Percentiles rank a stretch among this genome's conserved stretches.
Conservation (phyloP, 129 eudicot genomes). For the Flaveria linearis region DNA sequence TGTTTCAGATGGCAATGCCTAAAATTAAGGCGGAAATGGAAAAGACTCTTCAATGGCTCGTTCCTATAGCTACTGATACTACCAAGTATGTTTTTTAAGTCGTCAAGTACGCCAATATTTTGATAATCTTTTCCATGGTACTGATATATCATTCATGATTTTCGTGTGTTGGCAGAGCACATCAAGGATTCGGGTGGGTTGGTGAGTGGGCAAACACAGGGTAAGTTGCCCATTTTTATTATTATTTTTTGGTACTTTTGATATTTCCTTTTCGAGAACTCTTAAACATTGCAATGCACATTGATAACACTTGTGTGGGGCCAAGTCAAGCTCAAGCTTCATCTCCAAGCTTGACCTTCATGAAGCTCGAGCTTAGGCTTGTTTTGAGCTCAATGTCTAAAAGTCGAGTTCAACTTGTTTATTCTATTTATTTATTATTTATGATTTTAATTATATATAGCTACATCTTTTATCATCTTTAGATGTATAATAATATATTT, state of each 20-base stretch:
- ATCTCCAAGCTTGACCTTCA: no score
- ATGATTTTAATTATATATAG: neutral
- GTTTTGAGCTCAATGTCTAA: neutral
- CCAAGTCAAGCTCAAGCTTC: no score
- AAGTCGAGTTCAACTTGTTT: neutral
- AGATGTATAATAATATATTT: neutral
- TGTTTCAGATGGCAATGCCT: constrained; percentile 68
- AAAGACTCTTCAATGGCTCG: constrained; percentile 88
- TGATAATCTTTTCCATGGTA: neutral
- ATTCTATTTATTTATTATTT: neutral
- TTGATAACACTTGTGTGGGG: neutral
- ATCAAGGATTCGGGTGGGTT: constrained; percentile 99
- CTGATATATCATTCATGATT: neutral
- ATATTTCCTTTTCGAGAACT: neutral
- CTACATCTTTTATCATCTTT: neutral
- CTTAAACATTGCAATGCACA: neutral
- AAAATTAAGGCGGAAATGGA: constrained; percentile 94
- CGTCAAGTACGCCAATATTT: neutral
- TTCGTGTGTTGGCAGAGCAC: constrained; percentile 60
- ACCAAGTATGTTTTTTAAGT: constrained; percentile 55
- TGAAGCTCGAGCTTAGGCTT: neutral
- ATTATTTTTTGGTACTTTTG: neutral
- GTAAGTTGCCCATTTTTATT: constrained; percentile 39
- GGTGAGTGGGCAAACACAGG: constrained; percentile 99
- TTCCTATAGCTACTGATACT: constrained; percentile 84